Evolutionary conservation across 1,284 basidiomycete species (phyloP), one percentile per base, ranked within the genome.

Genomic region (Boletus smithii): DNA sequence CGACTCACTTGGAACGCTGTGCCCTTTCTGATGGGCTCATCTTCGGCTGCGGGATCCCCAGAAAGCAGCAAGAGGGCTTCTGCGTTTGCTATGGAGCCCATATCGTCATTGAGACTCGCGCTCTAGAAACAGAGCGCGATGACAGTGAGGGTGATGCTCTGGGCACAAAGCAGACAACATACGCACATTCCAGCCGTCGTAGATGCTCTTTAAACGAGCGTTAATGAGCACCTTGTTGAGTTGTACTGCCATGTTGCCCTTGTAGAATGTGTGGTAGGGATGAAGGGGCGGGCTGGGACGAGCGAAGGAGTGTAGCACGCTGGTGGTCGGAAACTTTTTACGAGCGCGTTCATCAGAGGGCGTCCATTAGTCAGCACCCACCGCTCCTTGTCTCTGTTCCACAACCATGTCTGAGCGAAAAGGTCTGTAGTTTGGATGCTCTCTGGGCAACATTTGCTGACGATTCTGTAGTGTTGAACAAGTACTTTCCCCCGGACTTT

Each of bases 401-500:
- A 51, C 51, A 16, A 75, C 65, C 66, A 94, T 94, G 91, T 88
- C 91, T 53, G 91, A 94, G 71, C 88, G 91, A 59, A 94, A 90
- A 79, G 86, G 85, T 81, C 14, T 11, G 42, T 23, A 11, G 13
- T n/a, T 17, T 38, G 14, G 30, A 40, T 23, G 6, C 18, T 50
- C 9, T 37, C 24, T 3, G 16, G n/a, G n/a, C 13, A 4, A 10
- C 16, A 3, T 36, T 41, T 9, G 8, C 50, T 64, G n/a, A 62
- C 48, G 0, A 38, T 17, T 9, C 29, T 11, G 26, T 58, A 88
- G 91, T 93, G 44, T 75, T 95, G 56, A 94, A 94, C 80, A 91
- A 91, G 69, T 91, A 91, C 71, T 90, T 91, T 59, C 88, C 88
- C 40, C 89, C 89, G 69, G 95, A 99, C 72, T 99, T 98, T 72